Evolutionary conservation across 441 rosid genomes (phyloP).

Genomic region (Populus hybrid): DNA sequence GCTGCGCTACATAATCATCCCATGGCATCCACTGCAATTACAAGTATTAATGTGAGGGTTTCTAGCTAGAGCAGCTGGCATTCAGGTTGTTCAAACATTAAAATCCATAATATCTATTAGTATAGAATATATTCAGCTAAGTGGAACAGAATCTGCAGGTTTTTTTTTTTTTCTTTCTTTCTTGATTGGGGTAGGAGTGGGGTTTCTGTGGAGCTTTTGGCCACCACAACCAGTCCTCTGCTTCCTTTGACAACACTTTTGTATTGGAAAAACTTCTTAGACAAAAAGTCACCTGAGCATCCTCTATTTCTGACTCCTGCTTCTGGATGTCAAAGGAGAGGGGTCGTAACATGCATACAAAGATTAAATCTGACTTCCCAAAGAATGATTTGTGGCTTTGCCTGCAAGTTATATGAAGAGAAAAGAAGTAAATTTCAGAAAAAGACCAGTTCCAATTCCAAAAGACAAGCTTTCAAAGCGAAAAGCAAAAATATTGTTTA

Average conservation of each 20-base stretch:
- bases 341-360: slow-evolving; percentile 75
- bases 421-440: background rate
- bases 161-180: too few species aligned
- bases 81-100: background rate
- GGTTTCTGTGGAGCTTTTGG: too few species aligned
- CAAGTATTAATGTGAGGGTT: slow-evolving; percentile 12
- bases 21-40: slow-evolving; percentile 70
- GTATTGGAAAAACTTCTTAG: background rate
- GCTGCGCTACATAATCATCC: slow-evolving; percentile 60
- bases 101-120: background rate
- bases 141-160: background rate
- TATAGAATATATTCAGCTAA: background rate
- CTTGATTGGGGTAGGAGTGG: too few species aligned
- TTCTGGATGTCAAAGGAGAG: slow-evolving; percentile 55
- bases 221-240: too few species aligned
- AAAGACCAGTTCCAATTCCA: background rate
- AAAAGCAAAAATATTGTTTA: background rate
- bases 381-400: slow-evolving; percentile 75
- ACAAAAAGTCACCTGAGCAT: slow-evolving; percentile 53
- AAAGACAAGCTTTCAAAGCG: background rate
- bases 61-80: background rate
- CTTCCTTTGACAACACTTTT: too few species aligned
- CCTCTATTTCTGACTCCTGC: slow-evolving; percentile 77
- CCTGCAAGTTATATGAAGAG: slow-evolving; percentile 32
- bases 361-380: slow-evolving; percentile 75